Base-by-base conservation (phyloP, 2,329 filamentous ascomycete genomes). In the Sphaerulina populicola region DNA sequence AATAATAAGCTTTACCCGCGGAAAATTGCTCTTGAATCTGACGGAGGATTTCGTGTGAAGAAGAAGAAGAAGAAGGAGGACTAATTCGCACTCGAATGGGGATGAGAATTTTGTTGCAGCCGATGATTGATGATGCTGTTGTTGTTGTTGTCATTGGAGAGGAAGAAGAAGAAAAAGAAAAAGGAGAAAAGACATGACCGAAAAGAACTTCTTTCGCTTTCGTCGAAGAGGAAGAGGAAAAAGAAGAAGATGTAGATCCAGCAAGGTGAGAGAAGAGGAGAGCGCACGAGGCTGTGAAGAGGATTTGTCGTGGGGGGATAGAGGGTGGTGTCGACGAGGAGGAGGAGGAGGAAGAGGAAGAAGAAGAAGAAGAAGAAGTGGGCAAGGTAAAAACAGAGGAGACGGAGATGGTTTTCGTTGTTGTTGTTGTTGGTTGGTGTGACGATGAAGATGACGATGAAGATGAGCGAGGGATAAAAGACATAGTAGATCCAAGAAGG, bases 201-300 rank as follows among this genome's bases (percentile, higher is more conserved):
- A 53, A 53, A 9, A 49, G 31, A 7, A 53, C 42, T 38, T 53
- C 51, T 31, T 41, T 41, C 35, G 15, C 40, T 12, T 27, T 27
- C 1, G 6, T 27, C 6, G 23, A 7, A 6, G 4, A 27, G 6
- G 23, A 27, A 6, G 23, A 27, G n/a, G n/a, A n/a, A n/a, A n/a
- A n/a, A n/a, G 4, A 27, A 27, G 23, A 27, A 6, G 23, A 27
- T 27, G 23, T 27, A 2, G 40, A 41, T 0, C 38, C 27, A 6
- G 39, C 12, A 3, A 53, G 12, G 7, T 21, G 29, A 6, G 33
- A 27, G 21, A 53, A n/a, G 6, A 44, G 21, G 3, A 53, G 18
- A 5, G 23, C 23, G 6, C 23, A 27, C 1, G 23, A 27, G 23
- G 23, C 23, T 27, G 23, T 27, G 23, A 27, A 27, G 23, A 27